These are phyloP conservation scores for Trichophyton mentagrophytes DNA, from an alignment of 2,329 filamentous ascomycete species.

Conservation along the genomic window DNA sequence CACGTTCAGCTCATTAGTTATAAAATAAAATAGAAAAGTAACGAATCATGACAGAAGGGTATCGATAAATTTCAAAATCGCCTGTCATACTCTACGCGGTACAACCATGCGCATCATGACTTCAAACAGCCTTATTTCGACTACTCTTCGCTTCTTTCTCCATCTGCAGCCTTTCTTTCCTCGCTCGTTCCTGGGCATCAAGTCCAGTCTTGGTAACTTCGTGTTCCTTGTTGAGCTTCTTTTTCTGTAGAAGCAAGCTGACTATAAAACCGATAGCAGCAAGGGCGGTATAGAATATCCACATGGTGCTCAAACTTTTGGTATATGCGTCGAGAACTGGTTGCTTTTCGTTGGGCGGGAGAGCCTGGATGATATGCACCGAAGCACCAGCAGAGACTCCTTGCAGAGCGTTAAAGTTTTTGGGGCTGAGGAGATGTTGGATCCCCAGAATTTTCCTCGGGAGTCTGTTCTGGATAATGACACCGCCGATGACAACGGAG, in stretches of 20 bases:
- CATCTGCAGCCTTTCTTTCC: conserved; percentile 23
- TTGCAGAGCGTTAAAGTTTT: not conserved
- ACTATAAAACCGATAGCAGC: conserved; percentile 27
- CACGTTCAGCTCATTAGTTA: not conserved
- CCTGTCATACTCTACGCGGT: not conserved
- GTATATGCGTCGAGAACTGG: conserved; percentile 33
- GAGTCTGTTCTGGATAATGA: conserved; percentile 34
- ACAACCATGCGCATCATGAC: not conserved
- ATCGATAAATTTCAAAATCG: not conserved
- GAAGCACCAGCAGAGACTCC: conserved; percentile 25
- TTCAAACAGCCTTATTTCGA: conserved; percentile 3
- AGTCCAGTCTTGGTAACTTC: conserved; percentile 35
- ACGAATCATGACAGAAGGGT: not conserved
- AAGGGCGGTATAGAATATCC: conserved; percentile 38
- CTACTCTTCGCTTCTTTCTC: conserved; percentile 14
- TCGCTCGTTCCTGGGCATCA: conserved; percentile 31
- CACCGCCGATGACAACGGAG: conserved; percentile 46
- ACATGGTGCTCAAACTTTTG: conserved; percentile 35
- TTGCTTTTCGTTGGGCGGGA: conserved; percentile 22
- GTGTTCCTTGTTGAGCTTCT: conserved; percentile 30
- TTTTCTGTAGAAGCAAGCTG: conserved; percentile 28
- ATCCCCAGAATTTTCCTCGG: conserved; percentile 6
- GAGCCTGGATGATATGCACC: conserved; percentile 22
- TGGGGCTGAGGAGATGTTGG: conserved; percentile 3
- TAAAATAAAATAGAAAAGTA: not conserved